phyloP scores from a whole-genome alignment of 2,329 filamentous ascomycete species.

The Phaeosphaeriaceae sp. region DNA sequence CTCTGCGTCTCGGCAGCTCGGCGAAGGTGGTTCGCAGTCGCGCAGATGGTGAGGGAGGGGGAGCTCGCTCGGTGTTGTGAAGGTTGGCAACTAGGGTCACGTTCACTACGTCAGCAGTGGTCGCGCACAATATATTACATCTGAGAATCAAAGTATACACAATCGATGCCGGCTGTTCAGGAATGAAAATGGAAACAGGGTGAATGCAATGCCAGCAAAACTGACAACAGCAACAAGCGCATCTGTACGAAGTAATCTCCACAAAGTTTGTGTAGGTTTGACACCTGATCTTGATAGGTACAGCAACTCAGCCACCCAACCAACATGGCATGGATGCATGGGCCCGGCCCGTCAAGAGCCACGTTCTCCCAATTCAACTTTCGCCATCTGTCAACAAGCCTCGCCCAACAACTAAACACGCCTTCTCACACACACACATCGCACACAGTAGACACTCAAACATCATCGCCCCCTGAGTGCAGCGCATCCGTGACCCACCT shows the following conservation, averaged over 20 bases:
- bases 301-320: too few relatives aligned
- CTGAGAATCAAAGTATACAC: background rate
- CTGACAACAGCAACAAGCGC: too few relatives aligned
- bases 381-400: background rate
- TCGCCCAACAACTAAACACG: background rate
- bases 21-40: background rate
- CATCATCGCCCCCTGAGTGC: background rate
- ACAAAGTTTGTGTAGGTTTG: too few relatives aligned
- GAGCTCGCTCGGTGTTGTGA: background rate
- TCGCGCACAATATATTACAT: background rate
- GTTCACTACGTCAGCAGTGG: slow-evolving; percentile 3
- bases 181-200: background rate
- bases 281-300: too few relatives aligned
- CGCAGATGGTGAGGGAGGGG: background rate
- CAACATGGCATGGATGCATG: too few relatives aligned
- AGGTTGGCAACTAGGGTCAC: slow-evolving; percentile 2
- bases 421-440: background rate
- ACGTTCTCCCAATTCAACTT: background rate
- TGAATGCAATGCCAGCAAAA: background rate
- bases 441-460: background rate
- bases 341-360: background rate
- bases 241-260: too few relatives aligned
- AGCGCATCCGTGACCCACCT: background rate
- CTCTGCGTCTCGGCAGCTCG: background rate
- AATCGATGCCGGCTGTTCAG: background rate